phyloP scores from a whole-genome alignment of 768 basidiomycete species.

The Mycena vulgaris region DNA sequence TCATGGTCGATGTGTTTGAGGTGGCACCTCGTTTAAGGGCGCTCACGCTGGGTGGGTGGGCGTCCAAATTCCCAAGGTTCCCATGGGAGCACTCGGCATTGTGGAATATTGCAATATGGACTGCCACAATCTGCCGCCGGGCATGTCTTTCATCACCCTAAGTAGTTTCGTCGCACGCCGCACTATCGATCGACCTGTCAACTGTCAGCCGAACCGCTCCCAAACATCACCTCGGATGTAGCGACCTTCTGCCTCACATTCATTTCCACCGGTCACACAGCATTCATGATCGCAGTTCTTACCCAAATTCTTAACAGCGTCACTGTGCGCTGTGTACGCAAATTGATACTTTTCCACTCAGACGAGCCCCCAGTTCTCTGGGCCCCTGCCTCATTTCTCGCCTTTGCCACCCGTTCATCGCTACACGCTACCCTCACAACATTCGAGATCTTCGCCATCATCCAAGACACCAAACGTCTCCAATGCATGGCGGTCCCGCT shows the following conservation, averaged over 20 bases:
- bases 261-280: too few species aligned
- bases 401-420: not conserved
- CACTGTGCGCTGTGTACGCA: not conserved
- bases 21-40: not conserved
- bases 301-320: too few species aligned
- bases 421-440: not conserved
- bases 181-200: too few species aligned
- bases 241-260: too few species aligned
- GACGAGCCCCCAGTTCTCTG: not conserved
- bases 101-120: too few species aligned
- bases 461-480: constrained; percentile 8
- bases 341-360: not conserved
- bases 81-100: not conserved
- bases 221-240: too few species aligned
- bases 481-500: constrained; percentile 7
- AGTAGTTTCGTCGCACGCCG: too few species aligned
- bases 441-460: not conserved
- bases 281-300: too few species aligned
- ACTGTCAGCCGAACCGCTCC: too few species aligned
- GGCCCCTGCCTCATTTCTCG: not conserved
- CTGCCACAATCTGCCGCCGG: too few species aligned
- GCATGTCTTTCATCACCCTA: too few species aligned
- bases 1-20: not conserved
- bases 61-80: not conserved
- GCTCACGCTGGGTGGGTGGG: not conserved